These are phyloP conservation scores for Sporothrix humicola DNA, from an alignment of 2,329 filamentous ascomycete genomes.

Conservation along the genomic window DNA sequence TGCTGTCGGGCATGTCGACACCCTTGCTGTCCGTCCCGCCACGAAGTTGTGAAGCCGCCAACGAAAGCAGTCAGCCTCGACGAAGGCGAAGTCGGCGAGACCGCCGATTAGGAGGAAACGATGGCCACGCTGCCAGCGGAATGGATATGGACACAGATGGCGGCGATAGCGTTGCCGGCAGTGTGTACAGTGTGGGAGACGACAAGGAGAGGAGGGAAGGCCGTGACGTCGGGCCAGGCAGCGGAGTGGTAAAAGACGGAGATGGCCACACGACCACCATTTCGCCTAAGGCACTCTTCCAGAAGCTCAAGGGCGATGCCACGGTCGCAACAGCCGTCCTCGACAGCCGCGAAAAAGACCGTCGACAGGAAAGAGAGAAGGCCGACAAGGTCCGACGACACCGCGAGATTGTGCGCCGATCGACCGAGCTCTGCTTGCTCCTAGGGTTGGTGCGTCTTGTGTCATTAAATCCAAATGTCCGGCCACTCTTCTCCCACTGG, in stretches of 20 bases:
- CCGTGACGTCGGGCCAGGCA: too few relatives aligned
- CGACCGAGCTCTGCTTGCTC: slow-evolving; percentile 58
- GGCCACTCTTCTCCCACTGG: slow-evolving; percentile 54
- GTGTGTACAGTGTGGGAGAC: slow-evolving; percentile 41
- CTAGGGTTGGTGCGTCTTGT: too few relatives aligned
- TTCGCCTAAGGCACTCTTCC: slow-evolving; percentile 32
- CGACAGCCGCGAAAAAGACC: slow-evolving; percentile 36
- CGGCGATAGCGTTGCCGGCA: slow-evolving; percentile 29
- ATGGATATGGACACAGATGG: slow-evolving; percentile 17
- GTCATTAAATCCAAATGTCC: slow-evolving; percentile 53
- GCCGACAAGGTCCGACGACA: slow-evolving; percentile 51
- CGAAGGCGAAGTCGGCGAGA: neutral
- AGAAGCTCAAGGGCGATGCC: slow-evolving; percentile 39
- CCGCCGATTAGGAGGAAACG: neutral
- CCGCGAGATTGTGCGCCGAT: slow-evolving; percentile 59
- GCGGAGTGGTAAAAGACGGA: neutral
- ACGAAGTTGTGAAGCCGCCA: neutral
- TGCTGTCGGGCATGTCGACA: slow-evolving; percentile 61
- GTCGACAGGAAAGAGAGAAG: slow-evolving; percentile 40
- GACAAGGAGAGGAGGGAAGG: slow-evolving; percentile 45
- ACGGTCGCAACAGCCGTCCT: neutral
- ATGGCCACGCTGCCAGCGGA: neutral
- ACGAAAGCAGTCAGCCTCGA: neutral
- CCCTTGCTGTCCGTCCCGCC: slow-evolving; percentile 55
- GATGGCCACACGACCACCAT: slow-evolving; percentile 41